Evolutionary conservation across 306 rosid species (phyloP), one percentile per base, ranked within the genome.

Genomic region (Pueraria montana): DNA sequence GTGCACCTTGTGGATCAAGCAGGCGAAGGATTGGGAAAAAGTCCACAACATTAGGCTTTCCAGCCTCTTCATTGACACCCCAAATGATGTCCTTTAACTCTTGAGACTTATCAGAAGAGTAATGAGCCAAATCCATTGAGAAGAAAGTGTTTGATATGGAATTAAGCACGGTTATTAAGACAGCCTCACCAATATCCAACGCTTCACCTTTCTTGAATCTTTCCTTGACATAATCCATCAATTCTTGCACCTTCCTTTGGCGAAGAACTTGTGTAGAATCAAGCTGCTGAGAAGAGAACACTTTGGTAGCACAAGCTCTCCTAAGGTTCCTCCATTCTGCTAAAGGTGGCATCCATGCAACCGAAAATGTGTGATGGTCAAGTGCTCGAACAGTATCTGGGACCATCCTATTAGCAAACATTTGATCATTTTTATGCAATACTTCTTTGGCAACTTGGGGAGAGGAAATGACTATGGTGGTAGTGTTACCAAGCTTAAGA

Each of bases 151-250:
- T 76, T 4, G 87, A 81, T 8, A 87, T 32, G 20, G 81, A 71
- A 62, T 84, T 84, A 8, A 87, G 77, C 0, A 74, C 1, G 2
- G 82, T 66, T 16, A 3, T 21, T 21, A 87, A 74, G 2, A 56
- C 13, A 14, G 78, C 90, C 55, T 38, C 65, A 10, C 87, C 78
- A 49, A 87, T 18, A 26, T 84, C 65, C 11, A 77, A 63, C 6
- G 73, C 73, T 63, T 63, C 62, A 63, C 81, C 1, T 40, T 40
- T 40, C 14, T 26, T 23, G 61, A 52, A 11, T 42, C 58, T 50
- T 73, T 80, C 55, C 4, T 27, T 24, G 0, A 69, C 46, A 40
- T 23, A 43, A 45, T 77, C 53, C 8, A 77, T 4, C 34, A 62
- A 63, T 5, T 77, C 81, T 63, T 77, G 62, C 38, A 79, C 59